Evolutionary conservation across 225 moss, liverwort and hornwort genomes (phyloP).

Genomic region (Antitrichia curtipendula): DNA sequence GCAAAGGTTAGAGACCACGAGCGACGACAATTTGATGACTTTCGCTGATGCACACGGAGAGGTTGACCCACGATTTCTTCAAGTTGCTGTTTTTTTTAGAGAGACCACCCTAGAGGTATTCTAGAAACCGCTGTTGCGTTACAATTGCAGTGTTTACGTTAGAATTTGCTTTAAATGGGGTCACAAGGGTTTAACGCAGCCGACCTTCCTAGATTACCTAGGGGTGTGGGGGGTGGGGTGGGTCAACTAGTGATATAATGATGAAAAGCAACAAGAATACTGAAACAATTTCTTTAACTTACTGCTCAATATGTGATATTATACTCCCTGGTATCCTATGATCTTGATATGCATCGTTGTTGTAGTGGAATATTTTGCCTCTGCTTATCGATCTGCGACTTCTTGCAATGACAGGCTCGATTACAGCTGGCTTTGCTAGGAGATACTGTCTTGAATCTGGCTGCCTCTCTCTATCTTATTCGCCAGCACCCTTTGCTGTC

Average conservation of each 20-base stretch:
- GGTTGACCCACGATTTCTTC: background rate
- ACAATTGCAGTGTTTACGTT: background rate
- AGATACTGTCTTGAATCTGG: slow-evolving; percentile 35
- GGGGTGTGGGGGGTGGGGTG: background rate
- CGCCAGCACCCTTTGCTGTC: slow-evolving; percentile 37
- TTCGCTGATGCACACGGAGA: slow-evolving; percentile 47
- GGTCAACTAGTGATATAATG: background rate
- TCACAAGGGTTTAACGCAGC: background rate
- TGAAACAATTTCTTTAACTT: background rate
- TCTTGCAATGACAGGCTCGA: slow-evolving; percentile 26
- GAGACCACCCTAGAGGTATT: background rate
- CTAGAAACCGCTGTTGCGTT: background rate
- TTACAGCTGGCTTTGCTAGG: slow-evolving; percentile 38
- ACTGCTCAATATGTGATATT: background rate
- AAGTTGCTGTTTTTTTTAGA: background rate
- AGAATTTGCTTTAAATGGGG: background rate
- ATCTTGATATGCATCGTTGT: background rate
- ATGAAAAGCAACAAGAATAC: background rate
- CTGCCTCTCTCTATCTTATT: slow-evolving; percentile 37
- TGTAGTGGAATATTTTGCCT: background rate
- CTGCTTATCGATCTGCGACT: background rate
- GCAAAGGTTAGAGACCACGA: slow-evolving; percentile 3
- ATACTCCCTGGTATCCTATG: background rate
- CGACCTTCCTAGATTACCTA: background rate
- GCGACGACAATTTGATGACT: slow-evolving; percentile 20